phyloP scores from a whole-genome alignment of 345 rosid genomes.

The Toxicodendron radicans region DNA sequence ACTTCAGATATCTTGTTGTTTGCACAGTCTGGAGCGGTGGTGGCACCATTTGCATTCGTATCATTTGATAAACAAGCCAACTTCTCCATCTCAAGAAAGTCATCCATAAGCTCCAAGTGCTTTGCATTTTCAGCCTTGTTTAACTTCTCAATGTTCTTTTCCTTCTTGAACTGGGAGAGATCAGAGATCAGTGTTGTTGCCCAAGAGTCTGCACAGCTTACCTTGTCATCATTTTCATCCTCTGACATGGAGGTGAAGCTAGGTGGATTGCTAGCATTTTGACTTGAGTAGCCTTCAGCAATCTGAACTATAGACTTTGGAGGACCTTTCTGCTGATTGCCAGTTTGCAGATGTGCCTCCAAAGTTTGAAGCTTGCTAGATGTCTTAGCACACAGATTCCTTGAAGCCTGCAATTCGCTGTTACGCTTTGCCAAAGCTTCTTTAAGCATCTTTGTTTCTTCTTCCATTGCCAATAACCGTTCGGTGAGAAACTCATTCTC shows the following conservation, averaged over 20 bases:
- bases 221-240: slow-evolving; percentile 83
- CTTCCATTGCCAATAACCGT: slow-evolving; percentile 83
- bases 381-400: slow-evolving; percentile 86
- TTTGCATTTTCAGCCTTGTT: slow-evolving; percentile 50
- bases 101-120: slow-evolving; percentile 89
- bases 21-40: slow-evolving; percentile 34
- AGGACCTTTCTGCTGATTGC: slow-evolving; percentile 53
- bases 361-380: slow-evolving; percentile 72
- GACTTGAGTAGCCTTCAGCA: slow-evolving; percentile 61
- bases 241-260: slow-evolving; percentile 87
- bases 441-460: slow-evolving; percentile 96
- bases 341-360: slow-evolving; percentile 53
- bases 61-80: slow-evolving; percentile 63
- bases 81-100: slow-evolving; percentile 98
- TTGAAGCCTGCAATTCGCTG: slow-evolving; percentile 83
- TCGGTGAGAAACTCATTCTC: slow-evolving; percentile 82
- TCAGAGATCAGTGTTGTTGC: slow-evolving; percentile 56
- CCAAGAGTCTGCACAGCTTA: slow-evolving; percentile 79
- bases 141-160: slow-evolving; percentile 40
- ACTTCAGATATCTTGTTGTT: slow-evolving; percentile 40
- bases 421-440: slow-evolving; percentile 97
- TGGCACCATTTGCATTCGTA: slow-evolving; percentile 42
- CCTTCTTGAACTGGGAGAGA: slow-evolving; percentile 56
- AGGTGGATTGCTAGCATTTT: slow-evolving; percentile 68
- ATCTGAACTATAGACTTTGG: slow-evolving; percentile 47